These are phyloP conservation scores for Backusella mclennaniae DNA, from an alignment of 192 early-diverging fungal species.

Conservation along the genomic window DNA sequence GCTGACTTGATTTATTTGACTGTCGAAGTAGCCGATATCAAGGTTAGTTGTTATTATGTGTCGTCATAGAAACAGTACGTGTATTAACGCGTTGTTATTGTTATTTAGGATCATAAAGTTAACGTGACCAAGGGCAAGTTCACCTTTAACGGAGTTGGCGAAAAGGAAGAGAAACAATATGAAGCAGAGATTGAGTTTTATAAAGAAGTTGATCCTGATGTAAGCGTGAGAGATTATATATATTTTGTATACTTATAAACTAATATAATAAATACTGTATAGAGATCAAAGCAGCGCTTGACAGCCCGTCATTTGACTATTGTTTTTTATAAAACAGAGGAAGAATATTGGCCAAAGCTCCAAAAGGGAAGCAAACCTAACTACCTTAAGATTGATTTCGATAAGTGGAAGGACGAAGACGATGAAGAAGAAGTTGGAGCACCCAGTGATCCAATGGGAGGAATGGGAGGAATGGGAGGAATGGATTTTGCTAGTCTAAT, in stretches of 20 bases:
- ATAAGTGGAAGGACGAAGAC: constrained; percentile 90
- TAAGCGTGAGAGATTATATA: constrained; percentile 30
- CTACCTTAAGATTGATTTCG: constrained; percentile 91
- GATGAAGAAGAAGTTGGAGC: constrained; percentile 80
- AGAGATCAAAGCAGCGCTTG: constrained; percentile 57
- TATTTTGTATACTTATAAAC: background rate
- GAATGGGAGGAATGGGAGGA: constrained; percentile 41
- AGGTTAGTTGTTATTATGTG: constrained; percentile 24
- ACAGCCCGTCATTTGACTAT: constrained; percentile 68
- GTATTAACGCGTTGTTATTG: background rate
- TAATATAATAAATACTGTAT: constrained; percentile 5
- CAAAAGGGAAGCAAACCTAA: constrained; percentile 65
- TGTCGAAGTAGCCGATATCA: constrained; percentile 72
- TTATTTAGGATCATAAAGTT: constrained; percentile 19
- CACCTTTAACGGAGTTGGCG: constrained; percentile 61
- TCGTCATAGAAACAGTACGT: background rate
- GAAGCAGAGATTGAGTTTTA: constrained; percentile 72
- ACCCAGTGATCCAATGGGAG: constrained; percentile 39
- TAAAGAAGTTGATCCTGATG: constrained; percentile 69
- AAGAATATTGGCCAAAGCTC: constrained; percentile 83
- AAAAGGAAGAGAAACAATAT: constrained; percentile 63
- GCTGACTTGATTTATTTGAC: constrained; percentile 80
- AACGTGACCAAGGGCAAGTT: constrained; percentile 41
- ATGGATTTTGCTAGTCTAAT: constrained; percentile 65
- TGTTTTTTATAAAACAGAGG: constrained; percentile 72